Conservation (phyloP, 805 yeast genomes). For the Saturnispora ahearnii region DNA sequence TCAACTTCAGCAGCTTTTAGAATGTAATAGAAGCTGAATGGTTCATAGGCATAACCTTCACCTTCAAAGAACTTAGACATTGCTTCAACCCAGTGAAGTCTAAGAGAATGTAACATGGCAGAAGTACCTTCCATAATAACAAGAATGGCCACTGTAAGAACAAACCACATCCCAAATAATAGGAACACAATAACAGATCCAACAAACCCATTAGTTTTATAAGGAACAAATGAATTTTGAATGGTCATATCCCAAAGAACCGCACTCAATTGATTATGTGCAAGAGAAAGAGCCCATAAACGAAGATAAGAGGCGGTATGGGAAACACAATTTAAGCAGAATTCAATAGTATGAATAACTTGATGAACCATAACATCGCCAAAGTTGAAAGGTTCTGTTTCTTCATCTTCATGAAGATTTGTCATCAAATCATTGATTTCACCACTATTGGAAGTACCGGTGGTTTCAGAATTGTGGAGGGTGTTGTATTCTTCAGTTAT, state of each 20-base stretch:
- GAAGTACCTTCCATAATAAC: slow-evolving; percentile 79
- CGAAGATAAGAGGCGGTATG: slow-evolving; percentile 74
- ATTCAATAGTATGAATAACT: slow-evolving; percentile 73
- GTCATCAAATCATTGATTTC: slow-evolving; percentile 15
- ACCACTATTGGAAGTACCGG: slow-evolving; percentile 28
- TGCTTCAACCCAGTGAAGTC: slow-evolving; percentile 77
- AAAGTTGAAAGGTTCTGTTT: slow-evolving; percentile 37
- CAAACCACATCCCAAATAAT: slow-evolving; percentile 69
- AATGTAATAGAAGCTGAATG: slow-evolving; percentile 41
- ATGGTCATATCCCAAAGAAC: slow-evolving; percentile 75
- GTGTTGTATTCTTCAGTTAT: background rate
- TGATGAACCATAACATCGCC: slow-evolving; percentile 72
- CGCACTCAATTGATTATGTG: slow-evolving; percentile 69
- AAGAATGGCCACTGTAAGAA: slow-evolving; percentile 55
- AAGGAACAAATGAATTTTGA: slow-evolving; percentile 42
- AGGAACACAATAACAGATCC: slow-evolving; percentile 53
- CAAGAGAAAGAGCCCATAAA: slow-evolving; percentile 71
- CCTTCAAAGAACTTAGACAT: slow-evolving; percentile 77
- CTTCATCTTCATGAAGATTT: slow-evolving; percentile 24
- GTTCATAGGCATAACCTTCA: slow-evolving; percentile 61
- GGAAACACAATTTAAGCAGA: slow-evolving; percentile 69
- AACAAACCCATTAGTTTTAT: slow-evolving; percentile 38
- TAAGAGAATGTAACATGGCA: slow-evolving; percentile 72
- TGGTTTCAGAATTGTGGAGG: background rate
- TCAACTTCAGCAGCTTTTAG: slow-evolving; percentile 13